phyloP scores from a whole-genome alignment of 2,329 filamentous ascomycete genomes.

The Talaromyces sp. region DNA sequence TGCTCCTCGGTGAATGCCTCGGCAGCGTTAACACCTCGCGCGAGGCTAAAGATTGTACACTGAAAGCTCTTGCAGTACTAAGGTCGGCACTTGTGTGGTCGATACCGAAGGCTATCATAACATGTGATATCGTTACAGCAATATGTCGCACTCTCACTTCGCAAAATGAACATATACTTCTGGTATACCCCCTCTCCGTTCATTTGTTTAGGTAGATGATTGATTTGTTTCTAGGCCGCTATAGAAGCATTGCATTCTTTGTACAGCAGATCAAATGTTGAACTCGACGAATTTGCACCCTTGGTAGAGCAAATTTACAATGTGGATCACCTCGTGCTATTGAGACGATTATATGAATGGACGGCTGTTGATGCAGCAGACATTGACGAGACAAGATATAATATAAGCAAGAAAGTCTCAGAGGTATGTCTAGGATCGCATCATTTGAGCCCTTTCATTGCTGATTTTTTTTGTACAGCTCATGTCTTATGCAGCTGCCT shows the following conservation, averaged over 20 bases:
- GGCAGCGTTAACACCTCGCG: slow-evolving; percentile 62
- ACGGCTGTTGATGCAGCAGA: slow-evolving; percentile 74
- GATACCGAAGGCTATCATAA: slow-evolving; percentile 73
- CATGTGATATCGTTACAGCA: slow-evolving; percentile 64
- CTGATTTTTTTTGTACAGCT: slow-evolving; percentile 55
- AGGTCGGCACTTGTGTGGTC: slow-evolving; percentile 82
- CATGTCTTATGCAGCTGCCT: slow-evolving; percentile 78
- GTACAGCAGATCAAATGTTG: slow-evolving; percentile 70
- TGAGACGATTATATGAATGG: slow-evolving; percentile 74
- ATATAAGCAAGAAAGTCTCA: slow-evolving; percentile 87
- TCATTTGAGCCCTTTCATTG: not conserved
- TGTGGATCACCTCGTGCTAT: slow-evolving; percentile 64
- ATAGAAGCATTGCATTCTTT: slow-evolving; percentile 80
- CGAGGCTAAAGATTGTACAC: slow-evolving; percentile 64
- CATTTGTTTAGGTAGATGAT: not conserved
- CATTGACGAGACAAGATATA: slow-evolving; percentile 87
- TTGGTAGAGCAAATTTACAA: slow-evolving; percentile 77
- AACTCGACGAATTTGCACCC: slow-evolving; percentile 71
- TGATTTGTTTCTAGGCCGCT: slow-evolving; percentile 56
- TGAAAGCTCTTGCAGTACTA: slow-evolving; percentile 73
- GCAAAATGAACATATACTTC: slow-evolving; percentile 67
- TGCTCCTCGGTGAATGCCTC: slow-evolving; percentile 70
- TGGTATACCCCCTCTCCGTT: slow-evolving; percentile 51
- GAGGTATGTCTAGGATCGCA: slow-evolving; percentile 57
- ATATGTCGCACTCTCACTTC: slow-evolving; percentile 69